phyloP scores from a whole-genome alignment of 2,329 filamentous ascomycete species.

The Epichloe glyceriae region DNA sequence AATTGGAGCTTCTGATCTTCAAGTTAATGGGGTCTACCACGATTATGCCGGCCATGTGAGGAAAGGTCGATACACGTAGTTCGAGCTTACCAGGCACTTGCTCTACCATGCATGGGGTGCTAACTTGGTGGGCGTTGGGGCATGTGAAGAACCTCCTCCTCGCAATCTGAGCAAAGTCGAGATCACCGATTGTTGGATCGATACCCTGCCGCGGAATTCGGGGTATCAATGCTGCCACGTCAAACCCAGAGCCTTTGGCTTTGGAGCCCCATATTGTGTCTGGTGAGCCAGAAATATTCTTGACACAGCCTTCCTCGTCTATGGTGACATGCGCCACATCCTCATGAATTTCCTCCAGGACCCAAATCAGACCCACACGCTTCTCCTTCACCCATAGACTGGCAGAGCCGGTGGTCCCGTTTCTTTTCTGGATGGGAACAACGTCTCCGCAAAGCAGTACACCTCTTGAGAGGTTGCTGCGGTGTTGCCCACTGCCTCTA shows the following conservation, averaged over 20 bases:
- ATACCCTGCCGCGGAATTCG: slow-evolving; percentile 66
- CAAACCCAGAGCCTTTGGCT: slow-evolving; percentile 51
- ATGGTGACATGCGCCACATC: slow-evolving; percentile 69
- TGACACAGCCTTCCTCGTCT: slow-evolving; percentile 64
- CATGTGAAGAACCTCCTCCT: slow-evolving; percentile 74
- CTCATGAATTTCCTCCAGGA: slow-evolving; percentile 93
- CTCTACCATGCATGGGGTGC: slow-evolving; percentile 73
- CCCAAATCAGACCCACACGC: slow-evolving; percentile 86
- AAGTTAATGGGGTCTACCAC: slow-evolving; percentile 72
- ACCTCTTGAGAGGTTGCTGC: slow-evolving; percentile 65
- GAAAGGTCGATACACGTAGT: slow-evolving; percentile 82
- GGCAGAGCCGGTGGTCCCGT: slow-evolving; percentile 80
- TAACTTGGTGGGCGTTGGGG: slow-evolving; percentile 60
- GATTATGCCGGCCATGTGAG: slow-evolving; percentile 93
- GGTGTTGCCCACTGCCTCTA: slow-evolving; percentile 44
- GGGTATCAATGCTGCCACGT: slow-evolving; percentile 68
- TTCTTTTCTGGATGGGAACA: slow-evolving; percentile 94
- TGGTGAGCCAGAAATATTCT: slow-evolving; percentile 60
- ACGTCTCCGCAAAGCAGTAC: slow-evolving; percentile 93
- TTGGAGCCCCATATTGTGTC: slow-evolving; percentile 76
- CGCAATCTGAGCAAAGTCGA: slow-evolving; percentile 66
- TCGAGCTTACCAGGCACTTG: slow-evolving; percentile 56
- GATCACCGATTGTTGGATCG: slow-evolving; percentile 53
- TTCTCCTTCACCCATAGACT: slow-evolving; percentile 99
- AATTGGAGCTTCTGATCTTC: slow-evolving; percentile 82